phyloP scores from a whole-genome alignment of 352 stramenopile species.

The Lagenidium giganteum region DNA sequence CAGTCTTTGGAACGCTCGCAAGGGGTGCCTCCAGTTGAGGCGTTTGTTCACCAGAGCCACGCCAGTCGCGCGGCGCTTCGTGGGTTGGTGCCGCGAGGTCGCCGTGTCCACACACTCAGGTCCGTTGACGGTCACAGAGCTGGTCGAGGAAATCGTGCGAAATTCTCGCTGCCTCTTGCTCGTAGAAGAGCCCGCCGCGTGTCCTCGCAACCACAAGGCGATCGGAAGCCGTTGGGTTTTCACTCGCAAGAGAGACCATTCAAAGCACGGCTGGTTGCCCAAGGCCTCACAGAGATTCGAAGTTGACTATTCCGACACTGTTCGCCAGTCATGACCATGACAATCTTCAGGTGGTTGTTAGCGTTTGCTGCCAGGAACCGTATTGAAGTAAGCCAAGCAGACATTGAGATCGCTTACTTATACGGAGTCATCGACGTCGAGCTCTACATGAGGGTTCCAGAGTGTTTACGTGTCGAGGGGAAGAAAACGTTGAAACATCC shows the following conservation, averaged over 20 bases:
- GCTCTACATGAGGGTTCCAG: conserved; percentile 13
- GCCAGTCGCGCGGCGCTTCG: no score
- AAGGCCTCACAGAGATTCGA: conserved; percentile 11
- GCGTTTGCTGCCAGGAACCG: conserved; percentile 13
- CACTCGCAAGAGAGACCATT: conserved; percentile 7
- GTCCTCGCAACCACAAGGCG: conserved; percentile 2
- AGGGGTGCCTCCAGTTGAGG: no score
- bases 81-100: no score
- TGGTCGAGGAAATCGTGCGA: no score
- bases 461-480: conserved; percentile 15
- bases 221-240: conserved; percentile 12
- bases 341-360: conserved; percentile 14
- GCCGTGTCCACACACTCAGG: no score
- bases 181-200: no score
- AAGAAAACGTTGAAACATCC: conserved; percentile 5
- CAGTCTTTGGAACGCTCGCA: no score
- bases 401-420: conserved; percentile 15
- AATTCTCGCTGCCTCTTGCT: no score
- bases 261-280: conserved; percentile 10
- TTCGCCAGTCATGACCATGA: conserved; percentile 17
- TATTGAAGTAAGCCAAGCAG: conserved; percentile 11
- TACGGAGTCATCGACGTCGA: conserved; percentile 14
- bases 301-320: conserved; percentile 18
- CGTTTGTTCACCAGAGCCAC: no score
- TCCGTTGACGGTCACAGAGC: no score